A percentile compares a stretch with the other conserved stretches of the same genome.
Conservation (phyloP, 148 eudicot genomes). For the Silene conica region DNA sequence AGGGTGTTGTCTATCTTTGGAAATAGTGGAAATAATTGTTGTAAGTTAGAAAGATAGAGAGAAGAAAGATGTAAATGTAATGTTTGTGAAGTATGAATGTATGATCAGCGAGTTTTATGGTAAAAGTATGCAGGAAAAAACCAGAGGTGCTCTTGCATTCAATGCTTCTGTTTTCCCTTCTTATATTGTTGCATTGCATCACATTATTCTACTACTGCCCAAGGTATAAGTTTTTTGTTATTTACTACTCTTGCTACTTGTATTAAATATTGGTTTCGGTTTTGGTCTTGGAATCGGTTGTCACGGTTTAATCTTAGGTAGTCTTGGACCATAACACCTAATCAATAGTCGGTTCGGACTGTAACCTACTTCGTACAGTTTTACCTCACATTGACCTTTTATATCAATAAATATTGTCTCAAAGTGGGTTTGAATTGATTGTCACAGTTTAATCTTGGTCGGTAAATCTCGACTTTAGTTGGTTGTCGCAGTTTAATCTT, state of each 20-base stretch:
- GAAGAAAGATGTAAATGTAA: background rate
- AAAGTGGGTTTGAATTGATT: too few relatives aligned
- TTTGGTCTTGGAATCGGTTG: background rate
- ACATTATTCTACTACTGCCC: conserved; percentile 25
- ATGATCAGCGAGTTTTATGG: conserved; percentile 15
- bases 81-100: background rate
- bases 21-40: conserved; percentile 22
- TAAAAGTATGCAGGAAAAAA: conserved; percentile 3
- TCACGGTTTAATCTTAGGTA: background rate
- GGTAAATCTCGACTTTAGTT: too few relatives aligned
- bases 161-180: conserved; percentile 18
- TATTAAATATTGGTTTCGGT: background rate
- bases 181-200: background rate
- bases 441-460: too few relatives aligned
- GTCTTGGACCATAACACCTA: background rate
- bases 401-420: too few relatives aligned
- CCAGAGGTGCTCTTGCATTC: conserved; percentile 24
- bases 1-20: conserved; percentile 22
- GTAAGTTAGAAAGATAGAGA: background rate
- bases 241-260: background rate
- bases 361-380: too few relatives aligned
- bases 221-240: background rate
- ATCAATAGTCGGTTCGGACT: too few relatives aligned
- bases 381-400: background rate
- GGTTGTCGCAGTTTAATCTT: too few relatives aligned